Evolutionary conservation across 2,329 filamentous ascomycete species (phyloP), one percentile per base, ranked within the genome.

Genomic region (Arachnopeziza araneosa): DNA sequence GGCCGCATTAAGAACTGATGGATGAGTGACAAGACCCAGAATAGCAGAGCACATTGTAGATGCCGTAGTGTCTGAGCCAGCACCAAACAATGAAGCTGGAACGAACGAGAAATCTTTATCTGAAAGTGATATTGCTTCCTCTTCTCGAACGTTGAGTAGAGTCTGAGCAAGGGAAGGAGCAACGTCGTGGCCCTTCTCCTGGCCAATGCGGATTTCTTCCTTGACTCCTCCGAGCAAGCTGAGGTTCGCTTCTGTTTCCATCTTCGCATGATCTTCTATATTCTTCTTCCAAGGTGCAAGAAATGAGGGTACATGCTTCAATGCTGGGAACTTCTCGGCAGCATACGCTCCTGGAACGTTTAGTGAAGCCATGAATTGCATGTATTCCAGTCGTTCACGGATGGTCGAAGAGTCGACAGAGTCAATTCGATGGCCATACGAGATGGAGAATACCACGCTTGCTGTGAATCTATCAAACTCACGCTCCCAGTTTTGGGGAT

Each of bases 361-460:
- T 24, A 80, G 68, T 1, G 73, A 75, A 21, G 78, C 76, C 55
- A 76, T 73, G 61, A 78, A 78, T 12, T 79, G 77, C 73, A 82
- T 79, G 66, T 79, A 77, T 32, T 75, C 70, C 65, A 81, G 77
- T 8, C 78, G 72, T 50, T 78, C 74, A 32, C 73, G 73, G 50
- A 82, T 77, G 24, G 81, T 76, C 57, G 76, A 70, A 6, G 80
- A 74, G 23, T 79, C 73, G 22, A 78, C 65, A 1, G 78, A 77
- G 60, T 81, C 77, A 57, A 80, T 77, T 7, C 79, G 76, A 59
- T 79, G 78, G 0, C 80, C 79, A 63, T 81, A 83, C 4, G 78
- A 74, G 3, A 81, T 77, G 5, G 75, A 78, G 62, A 81, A 79
- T 6, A 80, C 78, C 32, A 82, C 73, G 62, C 76, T 78, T 1